Evolutionary conservation across 2,329 filamentous ascomycete genomes (phyloP), one percentile per base, ranked within the genome.

Genomic region (Trichoderma sp.): DNA sequence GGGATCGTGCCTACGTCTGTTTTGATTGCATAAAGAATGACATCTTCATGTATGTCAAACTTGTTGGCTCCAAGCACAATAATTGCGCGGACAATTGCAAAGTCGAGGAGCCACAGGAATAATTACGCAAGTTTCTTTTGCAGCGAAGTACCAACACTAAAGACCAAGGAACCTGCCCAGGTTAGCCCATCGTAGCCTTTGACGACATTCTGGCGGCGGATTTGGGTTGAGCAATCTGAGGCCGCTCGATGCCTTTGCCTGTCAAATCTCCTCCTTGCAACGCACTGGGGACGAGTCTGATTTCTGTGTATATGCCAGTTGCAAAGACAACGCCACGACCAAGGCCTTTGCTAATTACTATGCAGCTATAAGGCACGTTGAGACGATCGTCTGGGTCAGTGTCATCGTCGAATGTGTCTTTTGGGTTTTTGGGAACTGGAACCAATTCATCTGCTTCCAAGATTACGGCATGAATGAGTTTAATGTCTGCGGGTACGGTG

Each of bases 111-210:
- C 4, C 88, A 81, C 28, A 92, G 85, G 51, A 91, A 91, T 64
- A 93, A 86, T 77, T 90, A 89, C 75, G 88, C 89, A 64, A 93
- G 82, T 77, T 90, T 92, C 73, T 88, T 87, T 78, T 92, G 90
- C 47, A 93, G 82, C 1, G 91, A 91, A 4, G 91, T 93, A 28
- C 91, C 91, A n/a, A 88, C 78, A 2, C 75, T 79, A 24, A 24
- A 83, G 75, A 8, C 82, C 86, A 34, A 88, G 84, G 73, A 87
- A 85, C 65, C 82, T 78, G 5, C 79, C 78, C 6, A 77, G 6
- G 6, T 5, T 66, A 73, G 4, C 76, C 75, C 12, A 61, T 62
- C 2, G 71, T 65, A 21, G 51, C 36, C 6, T 28, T 69, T 72
- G 11, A 65, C 47, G 18, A 73, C n/a, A 34, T 32, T 61, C 63